Base-by-base conservation (phyloP, 257 asterid genomes). In the Ocimum tenuiflorum region DNA sequence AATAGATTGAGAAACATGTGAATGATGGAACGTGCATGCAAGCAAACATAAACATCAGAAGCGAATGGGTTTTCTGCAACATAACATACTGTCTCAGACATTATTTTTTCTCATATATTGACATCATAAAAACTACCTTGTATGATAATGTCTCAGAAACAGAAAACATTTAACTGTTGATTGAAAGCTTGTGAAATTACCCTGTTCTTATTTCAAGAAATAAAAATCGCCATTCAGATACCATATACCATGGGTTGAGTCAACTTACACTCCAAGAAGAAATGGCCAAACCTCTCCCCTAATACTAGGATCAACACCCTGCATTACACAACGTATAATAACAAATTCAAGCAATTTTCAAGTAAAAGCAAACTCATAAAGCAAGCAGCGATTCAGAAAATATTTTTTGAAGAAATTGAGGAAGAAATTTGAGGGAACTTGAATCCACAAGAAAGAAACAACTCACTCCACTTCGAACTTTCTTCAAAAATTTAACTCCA, bases 391-490 rank as follows among this genome's bases (percentile, higher is more conserved):
- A 6, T 13, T 52, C 61, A 52, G 18, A 3, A 57, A 58, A 52
- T 43, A 31, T 19, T 0, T 12, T 39, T 13, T 3, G 17, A 33
- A 50, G 50, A 68, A 35, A 54, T n/a, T n/a, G n/a, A 63, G 4
- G 49, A 11, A 59, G 22, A n/a, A n/a, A n/a, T n/a, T 14, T 1
- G 12, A 3, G 65, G 36, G 49, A 38, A 31, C 31, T 31, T 60
- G 58, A 68, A 39, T 58, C 14, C 19, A 45, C 18, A 62, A 43
- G 41, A 70, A 67, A 60, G 13, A 8, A 31, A 63, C n/a, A 43
- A 77, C 98, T 83, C 72, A 91, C 98, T 55, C 98, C 98, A 75
- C 96, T 89, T 62, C 96, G 94, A 65, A 91, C 89, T 89, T 85
- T 91, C 85, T 91, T 91, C 69, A 91, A 80, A 63, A 91, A 87